These are phyloP conservation scores for Penicillium turbatum DNA, from an alignment of 495 filamentous ascomycete species.

Conservation along the genomic window DNA sequence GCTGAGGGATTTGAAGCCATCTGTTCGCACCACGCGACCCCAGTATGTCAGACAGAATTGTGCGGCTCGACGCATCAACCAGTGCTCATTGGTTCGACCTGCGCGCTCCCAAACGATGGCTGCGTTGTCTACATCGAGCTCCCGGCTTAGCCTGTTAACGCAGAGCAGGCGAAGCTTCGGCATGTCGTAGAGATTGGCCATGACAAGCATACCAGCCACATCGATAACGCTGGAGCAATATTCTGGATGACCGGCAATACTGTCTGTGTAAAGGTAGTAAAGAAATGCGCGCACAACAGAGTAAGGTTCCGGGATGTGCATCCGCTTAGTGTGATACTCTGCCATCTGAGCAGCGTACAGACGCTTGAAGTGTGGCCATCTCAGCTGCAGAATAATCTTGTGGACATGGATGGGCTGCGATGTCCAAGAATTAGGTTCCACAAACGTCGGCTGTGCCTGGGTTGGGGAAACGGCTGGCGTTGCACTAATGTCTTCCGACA, in stretches of 20 bases:
- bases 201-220: constrained; percentile 92
- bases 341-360: constrained; percentile 90
- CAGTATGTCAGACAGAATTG: constrained; percentile 87
- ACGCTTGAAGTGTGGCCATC: constrained; percentile 94
- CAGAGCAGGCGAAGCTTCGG: constrained; percentile 85
- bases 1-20: constrained; percentile 75
- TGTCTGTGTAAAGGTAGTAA: constrained; percentile 95
- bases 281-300: constrained; percentile 90
- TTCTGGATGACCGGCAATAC: constrained; percentile 64
- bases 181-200: constrained; percentile 97
- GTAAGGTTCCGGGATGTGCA: constrained; percentile 97
- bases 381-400: constrained; percentile 83
- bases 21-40: constrained; percentile 88
- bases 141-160: constrained; percentile 78
- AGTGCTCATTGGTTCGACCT: constrained; percentile 82
- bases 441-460: constrained; percentile 53
- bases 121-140: constrained; percentile 90
- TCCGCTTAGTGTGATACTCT: constrained; percentile 91
- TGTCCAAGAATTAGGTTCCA: constrained; percentile 57
- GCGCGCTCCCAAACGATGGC: constrained; percentile 96
- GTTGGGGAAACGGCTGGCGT: constrained; percentile 27
- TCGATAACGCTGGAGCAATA: constrained; percentile 70
- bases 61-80: constrained; percentile 82
- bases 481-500: constrained; percentile 54
- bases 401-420: constrained; percentile 89